phyloP scores from a whole-genome alignment of 1,139 yeast species.

The Pichia sp. region DNA sequence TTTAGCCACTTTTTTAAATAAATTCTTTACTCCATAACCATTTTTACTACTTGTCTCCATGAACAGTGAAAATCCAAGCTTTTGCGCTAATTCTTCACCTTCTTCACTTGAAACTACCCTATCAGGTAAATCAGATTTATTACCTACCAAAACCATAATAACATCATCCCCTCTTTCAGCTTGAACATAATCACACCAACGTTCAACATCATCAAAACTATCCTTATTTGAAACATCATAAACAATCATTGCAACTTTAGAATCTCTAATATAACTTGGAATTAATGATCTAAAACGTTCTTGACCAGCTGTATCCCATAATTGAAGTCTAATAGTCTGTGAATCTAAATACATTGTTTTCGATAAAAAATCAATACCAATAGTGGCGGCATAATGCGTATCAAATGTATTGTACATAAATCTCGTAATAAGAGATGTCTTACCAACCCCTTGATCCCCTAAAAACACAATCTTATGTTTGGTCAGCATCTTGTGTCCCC shows the following conservation, averaged over 20 bases:
- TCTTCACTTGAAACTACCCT: conserved; percentile 70
- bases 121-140: conserved; percentile 71
- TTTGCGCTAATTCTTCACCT: conserved; percentile 71
- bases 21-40: conserved; percentile 83
- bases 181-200: conserved; percentile 82
- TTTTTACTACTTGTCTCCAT: conserved; percentile 95
- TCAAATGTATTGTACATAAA: conserved; percentile 99
- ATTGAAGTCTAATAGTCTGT: conserved; percentile 51
- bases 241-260: conserved; percentile 94
- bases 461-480: conserved; percentile 87
- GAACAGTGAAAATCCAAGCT: conserved; percentile 68
- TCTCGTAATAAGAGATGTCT: conserved; percentile 88
- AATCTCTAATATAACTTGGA: conserved; percentile 91
- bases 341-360: conserved; percentile 78
- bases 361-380: conserved; percentile 91
- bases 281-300: conserved; percentile 80
- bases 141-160: conserved; percentile 69
- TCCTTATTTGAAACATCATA: conserved; percentile 86
- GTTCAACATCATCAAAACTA: conserved; percentile 66
- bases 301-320: conserved; percentile 84
- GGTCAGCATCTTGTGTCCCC: conserved; percentile 35
- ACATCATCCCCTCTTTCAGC: conserved; percentile 68
- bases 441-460: conserved; percentile 98
- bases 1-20: conserved; percentile 87
- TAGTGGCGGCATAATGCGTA: conserved; percentile 91